Conservation (phyloP, 352 stramenopile genomes). For the Globisporangium spiculum region DNA sequence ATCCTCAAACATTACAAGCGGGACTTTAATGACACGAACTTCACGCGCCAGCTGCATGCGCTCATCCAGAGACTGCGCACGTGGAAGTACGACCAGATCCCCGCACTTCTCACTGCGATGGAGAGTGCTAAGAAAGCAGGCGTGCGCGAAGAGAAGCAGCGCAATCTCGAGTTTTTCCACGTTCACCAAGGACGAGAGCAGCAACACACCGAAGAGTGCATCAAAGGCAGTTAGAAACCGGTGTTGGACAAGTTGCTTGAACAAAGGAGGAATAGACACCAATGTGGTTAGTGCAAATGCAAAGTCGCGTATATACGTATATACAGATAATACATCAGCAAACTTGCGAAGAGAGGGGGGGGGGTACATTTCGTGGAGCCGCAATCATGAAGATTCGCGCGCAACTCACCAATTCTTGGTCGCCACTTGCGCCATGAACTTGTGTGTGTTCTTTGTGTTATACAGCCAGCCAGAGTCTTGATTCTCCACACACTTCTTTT, state of each 20-base stretch:
- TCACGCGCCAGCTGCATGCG: constrained; percentile 31
- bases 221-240: background rate
- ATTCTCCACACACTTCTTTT: background rate
- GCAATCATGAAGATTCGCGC: background rate
- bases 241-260: background rate
- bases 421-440: background rate
- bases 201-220: background rate
- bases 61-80: constrained; percentile 25
- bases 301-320: background rate
- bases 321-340: constrained; percentile 1
- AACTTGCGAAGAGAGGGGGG: background rate
- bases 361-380: background rate
- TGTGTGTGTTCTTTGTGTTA: background rate
- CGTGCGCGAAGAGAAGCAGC: constrained; percentile 47
- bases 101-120: constrained; percentile 29
- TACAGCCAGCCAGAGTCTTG: background rate
- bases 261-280: background rate
- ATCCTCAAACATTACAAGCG: constrained; percentile 35
- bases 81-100: constrained; percentile 40
- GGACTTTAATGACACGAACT: constrained; percentile 38
- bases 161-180: constrained; percentile 75
- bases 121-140: constrained; percentile 22
- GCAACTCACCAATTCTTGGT: background rate
- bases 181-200: constrained; percentile 22
- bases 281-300: background rate